phyloP scores from a whole-genome alignment of 2,329 filamentous ascomycete species.

The Cladosporium sp. region DNA sequence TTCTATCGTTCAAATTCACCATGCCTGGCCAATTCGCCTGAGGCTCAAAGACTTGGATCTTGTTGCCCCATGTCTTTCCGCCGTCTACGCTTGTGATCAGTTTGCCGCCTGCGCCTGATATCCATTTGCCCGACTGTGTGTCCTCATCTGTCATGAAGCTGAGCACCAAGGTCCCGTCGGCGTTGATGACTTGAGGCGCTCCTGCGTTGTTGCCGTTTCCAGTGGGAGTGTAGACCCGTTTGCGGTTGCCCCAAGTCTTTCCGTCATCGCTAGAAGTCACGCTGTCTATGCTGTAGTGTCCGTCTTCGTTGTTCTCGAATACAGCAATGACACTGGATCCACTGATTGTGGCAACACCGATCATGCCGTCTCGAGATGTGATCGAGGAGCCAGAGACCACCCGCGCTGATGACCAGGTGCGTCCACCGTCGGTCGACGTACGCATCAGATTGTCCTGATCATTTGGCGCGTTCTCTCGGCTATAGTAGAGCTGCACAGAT shows the following conservation, averaged over 20 bases:
- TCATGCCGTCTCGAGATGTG: constrained; percentile 43
- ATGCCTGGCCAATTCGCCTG: constrained; percentile 31
- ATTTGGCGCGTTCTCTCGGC: constrained; percentile 34
- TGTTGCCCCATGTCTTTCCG: constrained; percentile 26
- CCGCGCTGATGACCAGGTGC: constrained; percentile 33
- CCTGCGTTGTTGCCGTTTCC: constrained; percentile 33
- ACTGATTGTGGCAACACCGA: constrained; percentile 34
- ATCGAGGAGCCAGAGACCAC: constrained; percentile 35
- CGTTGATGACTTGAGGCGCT: constrained; percentile 42
- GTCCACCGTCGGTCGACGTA: constrained; percentile 38
- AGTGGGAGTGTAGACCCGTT: constrained; percentile 35
- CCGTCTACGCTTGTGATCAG: constrained; percentile 29
- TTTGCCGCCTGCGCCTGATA: constrained; percentile 22
- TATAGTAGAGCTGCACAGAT: constrained; percentile 43
- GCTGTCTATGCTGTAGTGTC: constrained; percentile 36
- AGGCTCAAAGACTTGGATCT: constrained; percentile 27
- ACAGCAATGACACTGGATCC: constrained; percentile 36
- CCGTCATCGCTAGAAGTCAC: constrained; percentile 42
- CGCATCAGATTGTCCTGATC: constrained; percentile 44
- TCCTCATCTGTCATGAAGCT: constrained; percentile 48
- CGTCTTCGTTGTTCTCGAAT: constrained; percentile 37
- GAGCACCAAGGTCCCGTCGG: constrained; percentile 39
- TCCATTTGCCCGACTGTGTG: constrained; percentile 15
- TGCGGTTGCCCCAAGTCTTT: constrained; percentile 36
- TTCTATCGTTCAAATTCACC: constrained; percentile 24